phyloP scores from a whole-genome alignment of 129 eudicot genomes.

The Erigeron canadensis region DNA sequence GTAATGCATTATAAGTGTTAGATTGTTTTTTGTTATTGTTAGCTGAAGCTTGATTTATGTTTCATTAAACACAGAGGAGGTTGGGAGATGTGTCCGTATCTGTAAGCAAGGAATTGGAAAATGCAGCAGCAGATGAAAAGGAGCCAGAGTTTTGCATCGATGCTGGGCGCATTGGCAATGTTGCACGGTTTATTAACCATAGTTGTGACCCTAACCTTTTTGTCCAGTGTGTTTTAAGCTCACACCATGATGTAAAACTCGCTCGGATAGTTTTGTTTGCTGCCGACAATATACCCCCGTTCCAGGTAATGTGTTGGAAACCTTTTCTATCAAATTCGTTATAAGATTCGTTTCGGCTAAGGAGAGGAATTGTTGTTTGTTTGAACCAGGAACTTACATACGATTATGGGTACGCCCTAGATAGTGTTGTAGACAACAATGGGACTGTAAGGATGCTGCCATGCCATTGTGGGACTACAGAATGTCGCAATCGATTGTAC shows the following conservation, averaged over 20 bases:
- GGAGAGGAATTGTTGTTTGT: slow-evolving; percentile 6
- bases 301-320: slow-evolving; percentile 11
- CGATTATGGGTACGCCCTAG: slow-evolving; percentile 76
- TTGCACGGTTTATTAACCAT: slow-evolving; percentile 46
- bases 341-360: background rate
- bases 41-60: background rate
- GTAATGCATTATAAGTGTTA: background rate
- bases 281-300: slow-evolving; percentile 32
- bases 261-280: slow-evolving; percentile 41
- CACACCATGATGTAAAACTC: slow-evolving; percentile 36
- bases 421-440: slow-evolving; percentile 69
- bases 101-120: slow-evolving; percentile 20
- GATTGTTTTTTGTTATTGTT: background rate
- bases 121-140: slow-evolving; percentile 7
- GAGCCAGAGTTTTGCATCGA: slow-evolving; percentile 44
- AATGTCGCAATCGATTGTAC: slow-evolving; percentile 65
- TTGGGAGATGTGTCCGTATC: slow-evolving; percentile 39
- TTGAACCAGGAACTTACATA: slow-evolving; percentile 67
- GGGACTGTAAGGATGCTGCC: slow-evolving; percentile 48
- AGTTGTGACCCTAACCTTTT: slow-evolving; percentile 48
- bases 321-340: background rate
- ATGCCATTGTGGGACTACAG: slow-evolving; percentile 79
- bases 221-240: slow-evolving; percentile 40
- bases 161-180: slow-evolving; percentile 41
- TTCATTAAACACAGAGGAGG: slow-evolving; percentile 30